Conservation (phyloP, 768 basidiomycete species). For the Atractiella rhizophila region DNA sequence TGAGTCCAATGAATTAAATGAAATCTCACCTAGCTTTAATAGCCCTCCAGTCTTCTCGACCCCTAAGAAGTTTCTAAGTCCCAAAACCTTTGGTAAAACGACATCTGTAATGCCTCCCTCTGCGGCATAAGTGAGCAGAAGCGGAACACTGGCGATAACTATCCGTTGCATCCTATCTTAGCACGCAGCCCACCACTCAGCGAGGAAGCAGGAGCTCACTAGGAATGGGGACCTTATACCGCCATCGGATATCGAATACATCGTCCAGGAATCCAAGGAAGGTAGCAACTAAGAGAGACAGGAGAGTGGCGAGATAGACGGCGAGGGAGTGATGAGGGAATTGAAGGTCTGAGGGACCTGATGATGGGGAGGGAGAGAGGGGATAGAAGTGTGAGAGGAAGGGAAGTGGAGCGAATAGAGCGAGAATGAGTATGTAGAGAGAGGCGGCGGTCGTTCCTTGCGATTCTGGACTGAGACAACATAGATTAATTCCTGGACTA, state of each 20-base stretch:
- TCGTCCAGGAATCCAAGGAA: slow-evolving; percentile 90
- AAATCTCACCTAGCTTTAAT: slow-evolving; percentile 60
- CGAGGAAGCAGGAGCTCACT: slow-evolving; percentile 17
- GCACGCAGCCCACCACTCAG: background rate
- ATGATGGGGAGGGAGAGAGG: slow-evolving; percentile 1
- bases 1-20: background rate
- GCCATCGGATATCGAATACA: slow-evolving; percentile 93
- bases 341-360: slow-evolving; percentile 7
- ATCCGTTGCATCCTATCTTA: background rate
- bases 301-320: slow-evolving; percentile 69
- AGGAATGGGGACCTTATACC: slow-evolving; percentile 90
- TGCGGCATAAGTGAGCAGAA: slow-evolving; percentile 87
- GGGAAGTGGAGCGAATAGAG: slow-evolving; percentile 83
- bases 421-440: slow-evolving; percentile 61
- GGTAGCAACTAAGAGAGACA: slow-evolving; percentile 78
- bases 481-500: too few species aligned
- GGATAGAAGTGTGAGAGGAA: slow-evolving; percentile 42
- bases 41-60: slow-evolving; percentile 24
- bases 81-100: slow-evolving; percentile 64
- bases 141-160: slow-evolving; percentile 74
- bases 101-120: slow-evolving; percentile 81
- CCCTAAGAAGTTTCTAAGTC: slow-evolving; percentile 35
- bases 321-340: slow-evolving; percentile 41
- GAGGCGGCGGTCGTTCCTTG: slow-evolving; percentile 72
- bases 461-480: slow-evolving; percentile 81